Conservation (phyloP, 768 basidiomycete species). For the Crepidotus variabilis region DNA sequence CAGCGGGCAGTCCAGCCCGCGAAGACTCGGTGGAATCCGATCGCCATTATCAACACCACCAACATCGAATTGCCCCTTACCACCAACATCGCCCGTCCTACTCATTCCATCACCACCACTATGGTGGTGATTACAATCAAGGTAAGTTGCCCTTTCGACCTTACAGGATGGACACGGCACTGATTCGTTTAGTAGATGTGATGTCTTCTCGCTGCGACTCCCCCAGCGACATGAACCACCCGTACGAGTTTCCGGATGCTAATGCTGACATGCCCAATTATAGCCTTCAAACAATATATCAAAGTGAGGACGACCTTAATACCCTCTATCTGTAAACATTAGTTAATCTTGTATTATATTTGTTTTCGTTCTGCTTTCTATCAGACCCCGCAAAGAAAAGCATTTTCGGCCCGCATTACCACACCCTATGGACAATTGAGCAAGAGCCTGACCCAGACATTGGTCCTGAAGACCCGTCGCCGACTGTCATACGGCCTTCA, state of each 20-base stretch:
- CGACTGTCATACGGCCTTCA: constrained; percentile 13
- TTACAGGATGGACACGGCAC: not conserved
- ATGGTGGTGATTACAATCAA: not conserved
- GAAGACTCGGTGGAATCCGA: constrained; percentile 21
- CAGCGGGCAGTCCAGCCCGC: constrained; percentile 30
- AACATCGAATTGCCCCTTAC: not conserved
- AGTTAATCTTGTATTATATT: constrained; percentile 15
- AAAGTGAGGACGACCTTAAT: constrained; percentile 1
- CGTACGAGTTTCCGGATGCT: not conserved
- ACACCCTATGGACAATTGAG: constrained; percentile 11
- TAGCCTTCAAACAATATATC: not conserved
- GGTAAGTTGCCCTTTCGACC: not conserved
- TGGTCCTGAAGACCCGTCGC: constrained; percentile 5
- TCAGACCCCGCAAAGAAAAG: constrained; percentile 22
- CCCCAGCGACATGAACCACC: constrained; percentile 2
- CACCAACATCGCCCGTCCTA: constrained; percentile 6
- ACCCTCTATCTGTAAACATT: constrained; percentile 13
- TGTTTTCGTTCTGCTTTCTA: constrained; percentile 19
- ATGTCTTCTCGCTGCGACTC: constrained; percentile 6
- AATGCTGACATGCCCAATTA: not conserved
- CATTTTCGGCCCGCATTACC: constrained; percentile 24
- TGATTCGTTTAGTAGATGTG: not conserved
- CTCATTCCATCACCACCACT: constrained; percentile 6
- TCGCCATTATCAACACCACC: constrained; percentile 9
- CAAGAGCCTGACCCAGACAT: constrained; percentile 5